These are phyloP conservation scores for Geosmithia morbida DNA, from an alignment of 2,329 filamentous ascomycete genomes.

Conservation along the genomic window DNA sequence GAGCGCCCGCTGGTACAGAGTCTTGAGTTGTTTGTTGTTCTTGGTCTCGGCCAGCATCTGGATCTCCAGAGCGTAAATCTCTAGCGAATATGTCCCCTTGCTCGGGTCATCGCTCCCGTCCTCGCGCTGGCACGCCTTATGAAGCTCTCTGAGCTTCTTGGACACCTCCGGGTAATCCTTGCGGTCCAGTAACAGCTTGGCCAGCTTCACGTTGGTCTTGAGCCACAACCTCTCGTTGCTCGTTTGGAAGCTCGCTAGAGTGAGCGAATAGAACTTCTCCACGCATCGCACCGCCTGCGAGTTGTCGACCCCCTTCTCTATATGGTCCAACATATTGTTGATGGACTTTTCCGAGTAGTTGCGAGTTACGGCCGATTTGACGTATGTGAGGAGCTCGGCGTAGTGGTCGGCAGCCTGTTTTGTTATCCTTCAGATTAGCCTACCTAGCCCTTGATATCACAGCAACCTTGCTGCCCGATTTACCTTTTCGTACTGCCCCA, in stretches of 20 bases:
- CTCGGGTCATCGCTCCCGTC: conserved; percentile 84
- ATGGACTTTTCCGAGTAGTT: conserved; percentile 99
- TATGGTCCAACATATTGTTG: conserved; percentile 97
- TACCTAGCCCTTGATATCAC: not conserved
- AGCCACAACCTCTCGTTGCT: conserved; percentile 95
- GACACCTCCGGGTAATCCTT: conserved; percentile 73
- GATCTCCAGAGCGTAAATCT: conserved; percentile 94
- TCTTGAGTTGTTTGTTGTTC: conserved; percentile 95
- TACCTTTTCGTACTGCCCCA: conserved; percentile 77
- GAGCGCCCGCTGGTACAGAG: conserved; percentile 79
- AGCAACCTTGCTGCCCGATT: not conserved
- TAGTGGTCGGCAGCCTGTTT: conserved; percentile 78
- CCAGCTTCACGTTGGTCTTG: conserved; percentile 96
- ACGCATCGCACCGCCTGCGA: conserved; percentile 62
- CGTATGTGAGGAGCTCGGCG: conserved; percentile 87
- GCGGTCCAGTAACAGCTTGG: conserved; percentile 78
- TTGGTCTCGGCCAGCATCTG: conserved; percentile 96
- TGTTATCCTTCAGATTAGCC: not conserved
- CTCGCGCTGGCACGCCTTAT: conserved; percentile 73
- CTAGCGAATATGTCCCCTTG: conserved; percentile 91
- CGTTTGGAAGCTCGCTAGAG: conserved; percentile 85
- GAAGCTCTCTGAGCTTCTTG: conserved; percentile 76
- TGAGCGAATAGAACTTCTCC: conserved; percentile 90
- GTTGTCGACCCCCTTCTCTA: conserved; percentile 74
- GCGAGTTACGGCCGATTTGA: conserved; percentile 89